Conservation (phyloP, 176 grass and related monocot species). For the Avena eriantha region DNA sequence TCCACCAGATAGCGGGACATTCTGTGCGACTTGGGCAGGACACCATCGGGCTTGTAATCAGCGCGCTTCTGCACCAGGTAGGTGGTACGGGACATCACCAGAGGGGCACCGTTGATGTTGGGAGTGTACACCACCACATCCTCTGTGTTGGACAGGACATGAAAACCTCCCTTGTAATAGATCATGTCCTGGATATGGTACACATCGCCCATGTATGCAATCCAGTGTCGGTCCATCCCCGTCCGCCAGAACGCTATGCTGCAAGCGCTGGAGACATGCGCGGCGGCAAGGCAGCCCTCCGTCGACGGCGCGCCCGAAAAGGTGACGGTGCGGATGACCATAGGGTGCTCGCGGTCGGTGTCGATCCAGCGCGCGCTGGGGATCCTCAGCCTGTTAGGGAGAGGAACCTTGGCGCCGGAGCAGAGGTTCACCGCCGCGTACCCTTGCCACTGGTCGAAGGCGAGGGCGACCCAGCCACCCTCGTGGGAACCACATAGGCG, state of each 20-base stretch:
- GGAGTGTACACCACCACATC: conserved; percentile 5
- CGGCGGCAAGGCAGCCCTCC: conserved; percentile 11
- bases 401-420: neutral
- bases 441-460: neutral
- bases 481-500: conserved; percentile 27
- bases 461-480: conserved; percentile 37
- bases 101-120: too few relatives aligned
- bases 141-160: conserved; percentile 28
- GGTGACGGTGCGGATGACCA: conserved; percentile 29
- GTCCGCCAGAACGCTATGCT: conserved; percentile 40
- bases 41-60: neutral
- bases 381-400: conserved; percentile 25
- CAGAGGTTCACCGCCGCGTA: conserved; percentile 29
- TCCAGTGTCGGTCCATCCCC: conserved; percentile 30
- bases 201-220: neutral
- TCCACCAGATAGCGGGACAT: conserved; percentile 34
- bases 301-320: conserved; percentile 32
- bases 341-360: neutral
- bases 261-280: conserved; percentile 5
- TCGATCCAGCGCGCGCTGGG: too few relatives aligned
- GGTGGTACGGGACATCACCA: neutral
- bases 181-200: conserved; percentile 29
- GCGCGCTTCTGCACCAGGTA: neutral
- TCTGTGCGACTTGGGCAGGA: neutral
- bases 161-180: conserved; percentile 33